Base-by-base conservation (phyloP, 345 rosid species). In the Luvunga scandens region DNA sequence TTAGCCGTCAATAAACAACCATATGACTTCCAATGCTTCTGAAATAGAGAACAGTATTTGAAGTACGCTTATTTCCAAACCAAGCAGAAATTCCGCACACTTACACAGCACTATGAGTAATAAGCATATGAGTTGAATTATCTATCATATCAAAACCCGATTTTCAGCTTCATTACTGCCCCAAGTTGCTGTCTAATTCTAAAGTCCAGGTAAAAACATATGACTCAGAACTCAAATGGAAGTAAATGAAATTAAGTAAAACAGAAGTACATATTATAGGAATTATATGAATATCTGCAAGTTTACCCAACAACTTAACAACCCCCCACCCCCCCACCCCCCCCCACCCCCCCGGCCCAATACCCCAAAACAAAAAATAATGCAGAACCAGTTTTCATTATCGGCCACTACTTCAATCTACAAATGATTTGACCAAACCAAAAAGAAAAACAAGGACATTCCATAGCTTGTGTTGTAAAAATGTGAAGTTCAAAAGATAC, bases 301-400 rank as follows among this genome's bases (percentile, higher is more conserved):
- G 31, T 59, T 77, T 70, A 70, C 57, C 75, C 31, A 48, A 31
- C 71, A 61, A 77, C 72, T 75, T 59, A 60, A 45, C 18, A 45
- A 45, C 42, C 9, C 42, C 39, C 39, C 39, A n/a, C 48, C 48
- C 48, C 50, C 18, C 50, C 4, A 12, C 50, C n/a, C n/a, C 42
- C 9, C 42, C 39, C 39, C 39, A n/a, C 48, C 48, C 48, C 50
- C 18, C 50, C 4, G n/a, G n/a, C n/a, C n/a, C n/a, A n/a, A 12
- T 18, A 3, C 18, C 5, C 50, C 50, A 45, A 45, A 45, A 42
- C 14, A 82, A 64, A 79, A 42, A 22, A 55, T 82, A 75, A 68
- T 28, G 75, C 78, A 53, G 4, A 27, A 80, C 61, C 64, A 45
- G 45, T 63, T 7, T 25, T 66, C 36, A 70, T 65, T 71, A 21